Conservation (phyloP, 2,329 filamentous ascomycete species). For the Pyricularia sp. region DNA sequence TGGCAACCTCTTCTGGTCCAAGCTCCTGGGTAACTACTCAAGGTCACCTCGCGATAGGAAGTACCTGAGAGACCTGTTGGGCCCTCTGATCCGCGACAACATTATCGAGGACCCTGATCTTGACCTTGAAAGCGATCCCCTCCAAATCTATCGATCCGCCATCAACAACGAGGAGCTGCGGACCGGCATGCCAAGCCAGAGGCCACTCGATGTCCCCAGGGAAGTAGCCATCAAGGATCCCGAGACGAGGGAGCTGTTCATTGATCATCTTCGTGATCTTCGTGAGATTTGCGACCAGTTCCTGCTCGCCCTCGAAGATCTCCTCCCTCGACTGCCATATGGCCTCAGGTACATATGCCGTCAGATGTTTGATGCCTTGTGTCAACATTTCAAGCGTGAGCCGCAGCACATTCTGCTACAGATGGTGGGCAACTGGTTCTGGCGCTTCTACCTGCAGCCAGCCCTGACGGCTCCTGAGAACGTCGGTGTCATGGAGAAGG, state of each 20-base stretch:
- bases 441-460: slow-evolving; percentile 88
- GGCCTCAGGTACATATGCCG: slow-evolving; percentile 81
- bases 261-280: slow-evolving; percentile 87
- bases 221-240: slow-evolving; percentile 94
- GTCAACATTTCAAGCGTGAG: slow-evolving; percentile 70
- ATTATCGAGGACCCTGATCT: slow-evolving; percentile 86
- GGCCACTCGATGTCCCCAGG: slow-evolving; percentile 75
- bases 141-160: slow-evolving; percentile 91
- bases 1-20: slow-evolving; percentile 88
- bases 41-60: slow-evolving; percentile 88
- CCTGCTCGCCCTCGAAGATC: slow-evolving; percentile 71
- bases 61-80: slow-evolving; percentile 79
- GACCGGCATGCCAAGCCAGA: slow-evolving; percentile 73
- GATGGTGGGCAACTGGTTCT: slow-evolving; percentile 82
- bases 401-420: slow-evolving; percentile 70
- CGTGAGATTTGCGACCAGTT: slow-evolving; percentile 92
- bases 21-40: slow-evolving; percentile 77
- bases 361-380: slow-evolving; percentile 73
- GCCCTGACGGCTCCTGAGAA: slow-evolving; percentile 85
- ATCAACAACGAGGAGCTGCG: slow-evolving; percentile 97
- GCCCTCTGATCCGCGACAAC: slow-evolving; percentile 78
- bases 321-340: slow-evolving; percentile 82
- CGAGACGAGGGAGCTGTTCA: slow-evolving; percentile 86
- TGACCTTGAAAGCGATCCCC: slow-evolving; percentile 91
- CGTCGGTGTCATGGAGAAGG: slow-evolving; percentile 84